Conservation (phyloP, 139 green algal genomes). For the Chlamydomonas sp. region DNA sequence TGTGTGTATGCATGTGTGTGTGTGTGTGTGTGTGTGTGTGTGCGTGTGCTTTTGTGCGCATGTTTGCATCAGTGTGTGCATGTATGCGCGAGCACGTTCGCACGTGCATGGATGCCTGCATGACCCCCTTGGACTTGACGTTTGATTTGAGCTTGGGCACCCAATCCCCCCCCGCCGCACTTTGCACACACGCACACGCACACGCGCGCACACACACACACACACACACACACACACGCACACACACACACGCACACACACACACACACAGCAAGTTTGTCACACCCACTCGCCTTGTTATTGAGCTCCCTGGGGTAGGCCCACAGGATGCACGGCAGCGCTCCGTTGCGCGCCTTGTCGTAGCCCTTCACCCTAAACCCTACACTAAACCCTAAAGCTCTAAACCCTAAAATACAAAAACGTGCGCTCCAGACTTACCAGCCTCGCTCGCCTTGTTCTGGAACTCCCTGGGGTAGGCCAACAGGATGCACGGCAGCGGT, state of each 20-base stretch:
- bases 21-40: neutral
- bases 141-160: too few relatives aligned
- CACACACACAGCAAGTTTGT: too few relatives aligned
- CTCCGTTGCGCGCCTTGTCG: constrained; percentile 61
- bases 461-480: constrained; percentile 89
- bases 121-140: too few relatives aligned
- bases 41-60: neutral
- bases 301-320: constrained; percentile 91
- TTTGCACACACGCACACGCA: too few relatives aligned
- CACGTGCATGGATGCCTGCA: neutral
- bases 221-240: too few relatives aligned
- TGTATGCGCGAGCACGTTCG: neutral
- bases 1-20: neutral
- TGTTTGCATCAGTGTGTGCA: neutral
- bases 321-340: constrained; percentile 89
- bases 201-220: too few relatives aligned
- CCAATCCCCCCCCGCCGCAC: too few relatives aligned
- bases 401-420: too few relatives aligned
- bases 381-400: too few relatives aligned
- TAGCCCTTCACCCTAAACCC: too few relatives aligned
- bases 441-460: constrained; percentile 80
- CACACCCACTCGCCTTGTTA: constrained; percentile 67
- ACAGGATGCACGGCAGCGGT: constrained; percentile 85
- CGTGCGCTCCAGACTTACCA: too few relatives aligned
- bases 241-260: too few relatives aligned